A percentile compares a stretch with the other conserved stretches of the same genome.
phyloP scores from a whole-genome alignment of 2,329 filamentous ascomycete genomes.

The Exophiala phaeomuriformis region DNA sequence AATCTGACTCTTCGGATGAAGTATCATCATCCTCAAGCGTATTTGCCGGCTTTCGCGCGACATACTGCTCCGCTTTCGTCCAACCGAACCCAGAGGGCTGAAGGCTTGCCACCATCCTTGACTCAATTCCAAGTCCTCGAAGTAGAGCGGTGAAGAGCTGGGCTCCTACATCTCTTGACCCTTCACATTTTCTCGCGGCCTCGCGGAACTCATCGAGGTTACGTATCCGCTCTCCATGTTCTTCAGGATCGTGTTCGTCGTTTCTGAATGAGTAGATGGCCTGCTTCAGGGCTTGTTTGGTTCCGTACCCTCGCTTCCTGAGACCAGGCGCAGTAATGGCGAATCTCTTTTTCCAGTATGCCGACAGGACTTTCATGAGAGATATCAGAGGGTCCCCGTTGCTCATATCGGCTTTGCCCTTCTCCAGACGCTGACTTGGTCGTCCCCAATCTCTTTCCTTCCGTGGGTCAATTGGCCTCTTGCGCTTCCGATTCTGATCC shows the following conservation, averaged over 20 bases:
- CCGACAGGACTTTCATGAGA: constrained; percentile 66
- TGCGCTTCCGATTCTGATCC: constrained; percentile 27
- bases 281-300: constrained; percentile 65
- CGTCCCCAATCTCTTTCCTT: constrained; percentile 61
- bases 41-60: constrained; percentile 15
- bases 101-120: constrained; percentile 73
- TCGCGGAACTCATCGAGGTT: constrained; percentile 60
- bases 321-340: constrained; percentile 67
- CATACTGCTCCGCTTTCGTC: constrained; percentile 68
- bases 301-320: constrained; percentile 84
- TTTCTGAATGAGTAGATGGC: constrained; percentile 63
- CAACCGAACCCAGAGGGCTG: constrained; percentile 87
- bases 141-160: constrained; percentile 85
- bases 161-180: constrained; percentile 78
- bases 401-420: constrained; percentile 67
- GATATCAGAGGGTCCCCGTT: constrained; percentile 72
- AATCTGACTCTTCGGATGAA: constrained; percentile 15
- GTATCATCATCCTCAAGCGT: constrained; percentile 5
- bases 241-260: constrained; percentile 52
- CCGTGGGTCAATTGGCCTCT: constrained; percentile 36
- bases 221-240: constrained; percentile 70
- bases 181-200: constrained; percentile 61
- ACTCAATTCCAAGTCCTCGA: constrained; percentile 71
- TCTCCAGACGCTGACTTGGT: constrained; percentile 61
- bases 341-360: constrained; percentile 86